Percentiles rank a stretch among this genome's conserved stretches.
phyloP scores from a whole-genome alignment of 495 filamentous ascomycete genomes.

The Achaetomiella virescens region DNA sequence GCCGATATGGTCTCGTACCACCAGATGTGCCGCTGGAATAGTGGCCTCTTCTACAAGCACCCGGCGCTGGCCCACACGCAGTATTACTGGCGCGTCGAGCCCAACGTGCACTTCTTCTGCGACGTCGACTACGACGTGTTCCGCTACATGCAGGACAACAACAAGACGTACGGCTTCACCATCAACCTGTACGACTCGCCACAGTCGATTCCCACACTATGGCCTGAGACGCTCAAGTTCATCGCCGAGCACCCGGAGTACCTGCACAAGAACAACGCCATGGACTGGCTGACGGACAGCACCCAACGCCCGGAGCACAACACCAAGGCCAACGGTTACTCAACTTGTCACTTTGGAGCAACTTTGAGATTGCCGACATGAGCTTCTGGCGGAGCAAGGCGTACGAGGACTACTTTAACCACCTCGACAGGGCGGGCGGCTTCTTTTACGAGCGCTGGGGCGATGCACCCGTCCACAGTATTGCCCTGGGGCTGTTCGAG shows the following conservation, averaged over 20 bases:
- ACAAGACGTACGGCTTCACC: constrained; percentile 98
- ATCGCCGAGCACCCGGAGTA: constrained; percentile 77
- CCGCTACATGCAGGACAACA: constrained; percentile 93
- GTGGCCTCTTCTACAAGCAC: constrained; percentile 95
- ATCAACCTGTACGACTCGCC: constrained; percentile 96
- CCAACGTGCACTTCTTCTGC: constrained; percentile 99
- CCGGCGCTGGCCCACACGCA: constrained; percentile 72
- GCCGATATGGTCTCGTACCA: constrained; percentile 84
- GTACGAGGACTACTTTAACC: constrained; percentile 95
- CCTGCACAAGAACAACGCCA: constrained; percentile 74
- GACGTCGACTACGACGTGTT: constrained; percentile 98
- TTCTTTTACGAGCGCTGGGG: constrained; percentile 99
- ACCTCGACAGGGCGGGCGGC: constrained; percentile 86
- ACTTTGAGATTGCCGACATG: constrained; percentile 97
- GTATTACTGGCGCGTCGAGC: constrained; percentile 99
- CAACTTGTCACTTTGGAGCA: constrained; percentile 99
- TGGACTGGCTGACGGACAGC: constrained; percentile 79
- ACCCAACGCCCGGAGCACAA: constrained; percentile 73
- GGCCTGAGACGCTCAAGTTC: constrained; percentile 91
- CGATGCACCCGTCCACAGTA: constrained; percentile 94
- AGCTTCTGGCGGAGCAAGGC: constrained; percentile 85
- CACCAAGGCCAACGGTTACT: constrained; percentile 78
- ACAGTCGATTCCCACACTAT: constrained; percentile 77
- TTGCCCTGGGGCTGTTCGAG: constrained; percentile 90
- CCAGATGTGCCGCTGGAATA: constrained; percentile 99